Evolutionary conservation across 2,329 filamentous ascomycete species (phyloP).

Genomic region (Pseudogymnoascus sp.): DNA sequence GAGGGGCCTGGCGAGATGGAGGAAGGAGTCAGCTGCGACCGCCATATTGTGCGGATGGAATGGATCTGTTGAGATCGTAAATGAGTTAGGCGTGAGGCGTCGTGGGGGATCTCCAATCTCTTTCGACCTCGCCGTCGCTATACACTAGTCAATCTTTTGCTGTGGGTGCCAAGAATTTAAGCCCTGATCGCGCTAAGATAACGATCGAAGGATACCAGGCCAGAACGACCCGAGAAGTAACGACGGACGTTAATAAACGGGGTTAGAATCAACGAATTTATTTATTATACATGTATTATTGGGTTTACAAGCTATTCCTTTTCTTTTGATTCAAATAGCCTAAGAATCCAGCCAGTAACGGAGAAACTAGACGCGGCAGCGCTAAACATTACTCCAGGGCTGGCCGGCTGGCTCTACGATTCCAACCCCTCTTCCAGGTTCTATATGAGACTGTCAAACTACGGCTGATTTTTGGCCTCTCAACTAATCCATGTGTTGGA

Average conservation of each 20-base stretch:
- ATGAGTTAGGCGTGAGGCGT: constrained; percentile 14
- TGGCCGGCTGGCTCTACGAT: background rate
- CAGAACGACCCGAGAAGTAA: constrained; percentile 8
- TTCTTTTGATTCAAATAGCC: background rate
- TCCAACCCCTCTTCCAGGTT: background rate
- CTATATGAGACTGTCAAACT: background rate
- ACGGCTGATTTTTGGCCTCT: background rate
- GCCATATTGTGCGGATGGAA: constrained; percentile 60
- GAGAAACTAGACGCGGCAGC: background rate
- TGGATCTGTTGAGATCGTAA: constrained; percentile 9
- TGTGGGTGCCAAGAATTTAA: constrained; percentile 21
- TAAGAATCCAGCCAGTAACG: constrained; percentile 5
- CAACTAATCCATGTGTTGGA: background rate
- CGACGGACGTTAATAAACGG: background rate
- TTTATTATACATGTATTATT: background rate
- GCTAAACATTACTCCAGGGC: background rate
- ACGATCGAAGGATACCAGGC: constrained; percentile 22
- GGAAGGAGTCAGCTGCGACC: constrained; percentile 68
- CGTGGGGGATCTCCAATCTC: constrained; percentile 13
- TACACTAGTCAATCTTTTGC: constrained; percentile 22
- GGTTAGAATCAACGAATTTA: background rate
- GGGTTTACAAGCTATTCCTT: background rate
- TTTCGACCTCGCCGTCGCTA: constrained; percentile 18
- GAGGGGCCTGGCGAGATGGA: constrained; percentile 88
- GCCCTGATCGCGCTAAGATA: constrained; percentile 42